Evolutionary conservation across 2,329 filamentous ascomycete species (phyloP).

Genomic region (Blastomyces silverae): DNA sequence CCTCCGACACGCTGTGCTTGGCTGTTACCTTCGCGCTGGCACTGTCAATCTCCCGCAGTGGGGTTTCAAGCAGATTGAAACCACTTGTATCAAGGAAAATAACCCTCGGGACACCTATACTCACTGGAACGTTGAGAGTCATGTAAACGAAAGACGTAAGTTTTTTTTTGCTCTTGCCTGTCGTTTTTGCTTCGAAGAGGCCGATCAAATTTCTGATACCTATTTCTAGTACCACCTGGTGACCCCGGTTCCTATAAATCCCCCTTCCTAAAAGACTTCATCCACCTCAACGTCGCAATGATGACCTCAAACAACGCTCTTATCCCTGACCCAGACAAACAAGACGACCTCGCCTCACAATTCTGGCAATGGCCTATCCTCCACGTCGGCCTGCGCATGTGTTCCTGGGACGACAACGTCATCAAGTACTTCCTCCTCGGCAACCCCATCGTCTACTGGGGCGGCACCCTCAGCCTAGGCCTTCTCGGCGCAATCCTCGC

Average conservation of each 20-base stretch:
- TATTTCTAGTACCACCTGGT: conserved; percentile 65
- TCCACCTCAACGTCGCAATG: conserved; percentile 98
- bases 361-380: conserved; percentile 99
- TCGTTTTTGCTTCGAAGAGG: not conserved
- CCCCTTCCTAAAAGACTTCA: conserved; percentile 94
- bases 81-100: conserved; percentile 88
- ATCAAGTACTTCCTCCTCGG: conserved; percentile 98
- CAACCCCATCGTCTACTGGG: conserved; percentile 96
- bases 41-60: conserved; percentile 96
- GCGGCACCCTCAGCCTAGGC: conserved; percentile 70
- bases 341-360: conserved; percentile 90
- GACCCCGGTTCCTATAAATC: conserved; percentile 92
- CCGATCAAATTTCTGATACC: conserved; percentile 16
- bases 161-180: conserved; percentile 7
- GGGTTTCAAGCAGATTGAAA: conserved; percentile 99
- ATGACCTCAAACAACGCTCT: conserved; percentile 99
- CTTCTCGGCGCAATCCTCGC: conserved; percentile 63
- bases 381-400: conserved; percentile 94
- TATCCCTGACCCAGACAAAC: conserved; percentile 96
- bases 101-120: conserved; percentile 90
- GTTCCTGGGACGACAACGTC: conserved; percentile 90
- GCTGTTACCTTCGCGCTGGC: conserved; percentile 90
- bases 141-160: conserved; percentile 88
- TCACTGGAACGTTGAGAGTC: conserved; percentile 97
- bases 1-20: conserved; percentile 70